Percentiles rank a stretch among this genome's conserved stretches.
Evolutionary conservation across 2,329 filamentous ascomycete genomes (phyloP).

Genomic region (Penicillium vulpinum): DNA sequence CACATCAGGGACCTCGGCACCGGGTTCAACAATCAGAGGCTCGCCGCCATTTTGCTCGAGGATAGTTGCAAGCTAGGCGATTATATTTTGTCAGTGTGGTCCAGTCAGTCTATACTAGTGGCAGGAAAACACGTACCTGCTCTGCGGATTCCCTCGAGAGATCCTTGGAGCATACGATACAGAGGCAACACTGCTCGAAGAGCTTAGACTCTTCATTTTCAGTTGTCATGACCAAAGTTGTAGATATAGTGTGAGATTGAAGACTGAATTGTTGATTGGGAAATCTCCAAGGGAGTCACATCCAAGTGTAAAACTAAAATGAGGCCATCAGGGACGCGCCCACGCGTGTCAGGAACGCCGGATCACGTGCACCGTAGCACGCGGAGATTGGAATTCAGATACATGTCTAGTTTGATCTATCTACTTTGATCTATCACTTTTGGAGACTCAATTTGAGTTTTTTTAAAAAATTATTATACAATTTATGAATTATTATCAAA

Average conservation of each 20-base stretch:
- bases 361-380: background rate
- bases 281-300: background rate
- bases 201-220: constrained; percentile 34
- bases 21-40: constrained; percentile 44
- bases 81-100: constrained; percentile 9
- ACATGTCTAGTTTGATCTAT: background rate
- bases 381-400: background rate
- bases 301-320: background rate
- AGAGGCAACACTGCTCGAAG: constrained; percentile 49
- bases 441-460: too few species aligned
- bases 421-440: background rate
- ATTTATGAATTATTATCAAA: too few species aligned
- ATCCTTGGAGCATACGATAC: constrained; percentile 47
- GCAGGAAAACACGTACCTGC: constrained; percentile 36
- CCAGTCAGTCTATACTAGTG: background rate
- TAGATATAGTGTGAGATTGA: background rate
- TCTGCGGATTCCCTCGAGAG: constrained; percentile 42
- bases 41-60: constrained; percentile 53
- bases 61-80: constrained; percentile 46
- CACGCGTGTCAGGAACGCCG: constrained; percentile 8
- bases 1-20: constrained; percentile 40
- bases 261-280: background rate
- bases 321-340: constrained; percentile 3
- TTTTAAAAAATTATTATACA: too few species aligned
- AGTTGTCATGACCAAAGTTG: constrained; percentile 26